Percentiles rank a stretch among this genome's conserved stretches.
These are phyloP conservation scores for Pneumocystis carinii DNA, from an alignment of 1,139 yeast species.

Conservation along the genomic window DNA sequence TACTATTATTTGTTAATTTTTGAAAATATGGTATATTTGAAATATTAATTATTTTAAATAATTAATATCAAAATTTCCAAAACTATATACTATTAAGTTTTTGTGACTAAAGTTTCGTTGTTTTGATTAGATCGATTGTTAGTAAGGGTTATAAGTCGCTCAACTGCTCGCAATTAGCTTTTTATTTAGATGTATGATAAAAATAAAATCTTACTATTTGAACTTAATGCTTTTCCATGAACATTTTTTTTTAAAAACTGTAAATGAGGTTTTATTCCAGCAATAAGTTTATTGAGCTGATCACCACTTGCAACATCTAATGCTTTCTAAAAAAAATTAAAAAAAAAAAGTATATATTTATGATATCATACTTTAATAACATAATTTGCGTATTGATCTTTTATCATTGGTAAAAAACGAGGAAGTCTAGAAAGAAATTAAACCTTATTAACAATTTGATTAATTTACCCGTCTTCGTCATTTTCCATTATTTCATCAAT, in stretches of 20 bases:
- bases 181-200: conserved; percentile 25
- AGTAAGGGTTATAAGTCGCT: not conserved
- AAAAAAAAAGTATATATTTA: not conserved
- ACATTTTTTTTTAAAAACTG: conserved; percentile 28
- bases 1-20: not conserved
- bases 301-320: conserved; percentile 65
- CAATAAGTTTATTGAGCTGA: conserved; percentile 32
- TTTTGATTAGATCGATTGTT: not conserved
- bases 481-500: conserved; percentile 42
- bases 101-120: not conserved
- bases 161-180: conserved; percentile 24
- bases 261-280: conserved; percentile 28
- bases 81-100: not conserved
- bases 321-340: conserved; percentile 45
- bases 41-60: no score
- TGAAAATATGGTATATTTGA: no score
- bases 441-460: not conserved
- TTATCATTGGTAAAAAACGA: conserved; percentile 48
- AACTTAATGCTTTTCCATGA: conserved; percentile 71
- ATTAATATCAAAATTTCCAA: no score
- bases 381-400: conserved; percentile 93
- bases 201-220: conserved; percentile 29
- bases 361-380: conserved; percentile 35
- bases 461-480: conserved; percentile 13
- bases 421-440: conserved; percentile 13